Base-by-base conservation (phyloP, 805 yeast genomes). In the Candida argentea region DNA sequence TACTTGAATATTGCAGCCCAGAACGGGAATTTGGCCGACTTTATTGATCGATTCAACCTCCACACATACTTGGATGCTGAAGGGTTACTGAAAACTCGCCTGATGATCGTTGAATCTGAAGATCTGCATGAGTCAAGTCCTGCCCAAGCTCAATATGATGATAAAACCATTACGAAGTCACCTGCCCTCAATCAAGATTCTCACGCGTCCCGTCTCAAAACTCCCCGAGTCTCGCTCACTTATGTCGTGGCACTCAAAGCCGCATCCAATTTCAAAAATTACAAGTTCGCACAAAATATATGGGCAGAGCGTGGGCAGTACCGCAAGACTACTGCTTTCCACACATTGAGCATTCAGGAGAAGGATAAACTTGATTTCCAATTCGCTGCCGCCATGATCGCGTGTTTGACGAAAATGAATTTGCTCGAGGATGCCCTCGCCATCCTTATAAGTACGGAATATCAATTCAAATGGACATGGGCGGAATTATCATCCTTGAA, bases 251-350 rank as follows among this genome's bases (percentile, higher is more conserved):
- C 81, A 6, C 54, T 84, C 42, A 62, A 68, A 32, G 89, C 89
- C 1, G 82, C 89, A 1, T 65, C 67, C 8, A 57, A 61, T 26
- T 69, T 69, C 43, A 60, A 64, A 22, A 68, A 76, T 40, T 49
- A 65, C 22, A 60, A 58, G 0, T 70, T 79, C 44, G 87, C 86
- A 4, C 73, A 73, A 31, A 50, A 54, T 15, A 59, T 82, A 1
- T 86, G 95, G 94, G 50, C 55, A 2, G 94, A 82, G 43, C 69
- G 96, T 42, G 95, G 95, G 2, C 35, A 48, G 14, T 85, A 67
- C 53, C 61, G 95, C 28, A 71, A 70, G 33, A 63, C 81, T 0
- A 14, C 26, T 0, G 37, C 39, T 3, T 86, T 80, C 58, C 67
- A 61, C 28, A 20, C 32, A 0, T 43, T 73, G 11, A 27, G 58